Conservation (phyloP, 352 stramenopile genomes). For the Phytophthora syringae region DNA sequence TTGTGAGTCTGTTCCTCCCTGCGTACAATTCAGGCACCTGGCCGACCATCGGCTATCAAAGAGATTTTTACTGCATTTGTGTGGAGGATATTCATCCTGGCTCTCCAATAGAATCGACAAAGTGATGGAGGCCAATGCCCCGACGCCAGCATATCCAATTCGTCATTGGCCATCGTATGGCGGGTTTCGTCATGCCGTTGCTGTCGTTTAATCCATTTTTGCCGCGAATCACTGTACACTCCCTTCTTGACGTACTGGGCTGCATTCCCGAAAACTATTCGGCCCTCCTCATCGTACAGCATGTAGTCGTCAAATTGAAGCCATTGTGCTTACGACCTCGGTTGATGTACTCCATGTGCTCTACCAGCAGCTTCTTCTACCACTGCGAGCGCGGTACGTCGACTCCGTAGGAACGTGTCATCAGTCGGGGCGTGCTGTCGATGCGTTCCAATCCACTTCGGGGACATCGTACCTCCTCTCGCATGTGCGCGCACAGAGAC, state of each 20-base stretch:
- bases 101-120: constrained; percentile 1
- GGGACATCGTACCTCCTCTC: too few relatives aligned
- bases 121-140: neutral
- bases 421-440: too few relatives aligned
- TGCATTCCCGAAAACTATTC: neutral
- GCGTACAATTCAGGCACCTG: neutral
- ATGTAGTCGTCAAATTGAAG: neutral
- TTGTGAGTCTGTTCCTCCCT: neutral
- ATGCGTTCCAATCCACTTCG: too few relatives aligned
- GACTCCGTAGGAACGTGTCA: too few relatives aligned
- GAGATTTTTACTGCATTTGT: constrained; percentile 1
- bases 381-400: too few relatives aligned
- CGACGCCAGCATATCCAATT: neutral
- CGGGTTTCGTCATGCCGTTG: neutral
- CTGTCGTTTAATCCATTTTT: neutral
- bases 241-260: neutral
- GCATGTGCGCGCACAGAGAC: too few relatives aligned
- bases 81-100: neutral
- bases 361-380: too few relatives aligned
- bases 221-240: neutral
- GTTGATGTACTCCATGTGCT: too few relatives aligned
- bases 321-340: neutral
- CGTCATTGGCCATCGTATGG: neutral
- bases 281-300: neutral
- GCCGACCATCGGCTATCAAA: constrained; percentile 1